A percentile compares a stretch with the other conserved stretches of the same genome.
These are phyloP conservation scores for Yamadazyma tumulicola DNA, from an alignment of 805 yeast species.

Conservation along the genomic window DNA sequence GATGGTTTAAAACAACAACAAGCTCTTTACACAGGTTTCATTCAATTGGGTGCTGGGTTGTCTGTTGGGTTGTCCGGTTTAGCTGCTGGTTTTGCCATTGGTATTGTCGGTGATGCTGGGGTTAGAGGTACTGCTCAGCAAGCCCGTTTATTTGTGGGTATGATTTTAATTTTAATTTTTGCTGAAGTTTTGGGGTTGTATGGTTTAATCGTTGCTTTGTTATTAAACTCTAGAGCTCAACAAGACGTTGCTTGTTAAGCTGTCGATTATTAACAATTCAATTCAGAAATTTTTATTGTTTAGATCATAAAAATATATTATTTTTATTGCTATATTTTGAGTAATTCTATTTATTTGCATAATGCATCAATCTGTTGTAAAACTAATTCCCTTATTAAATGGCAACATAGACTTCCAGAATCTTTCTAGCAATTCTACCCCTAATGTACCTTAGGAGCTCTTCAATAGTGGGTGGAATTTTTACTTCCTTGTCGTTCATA, in stretches of 20 bases:
- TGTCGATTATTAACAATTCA: background rate
- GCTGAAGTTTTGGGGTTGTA: conserved; percentile 88
- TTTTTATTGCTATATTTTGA: too few relatives aligned
- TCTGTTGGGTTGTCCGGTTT: conserved; percentile 96
- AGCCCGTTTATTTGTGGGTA: conserved; percentile 84
- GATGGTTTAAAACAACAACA: conserved; percentile 85
- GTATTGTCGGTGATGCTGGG: conserved; percentile 91
- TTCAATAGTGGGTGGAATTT: conserved; percentile 24
- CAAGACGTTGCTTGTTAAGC: conserved; percentile 80
- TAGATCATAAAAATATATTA: background rate
- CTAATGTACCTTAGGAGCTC: conserved; percentile 26
- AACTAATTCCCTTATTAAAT: too few relatives aligned
- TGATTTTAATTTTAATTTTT: conserved; percentile 82
- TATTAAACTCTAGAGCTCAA: conserved; percentile 96
- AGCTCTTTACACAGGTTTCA: conserved; percentile 93
- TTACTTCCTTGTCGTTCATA: conserved; percentile 1
- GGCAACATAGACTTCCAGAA: conserved; percentile 34
- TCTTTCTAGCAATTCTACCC: conserved; percentile 28
- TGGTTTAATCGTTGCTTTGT: conserved; percentile 95
- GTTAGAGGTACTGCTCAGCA: conserved; percentile 86
- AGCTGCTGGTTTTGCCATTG: conserved; percentile 95
- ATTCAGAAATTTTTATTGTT: too few relatives aligned
- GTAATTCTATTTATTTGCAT: too few relatives aligned
- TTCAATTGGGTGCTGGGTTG: conserved; percentile 95
- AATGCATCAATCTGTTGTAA: too few relatives aligned